Base-by-base conservation (phyloP, 345 rosid genomes). In the Euphorbia peplus region DNA sequence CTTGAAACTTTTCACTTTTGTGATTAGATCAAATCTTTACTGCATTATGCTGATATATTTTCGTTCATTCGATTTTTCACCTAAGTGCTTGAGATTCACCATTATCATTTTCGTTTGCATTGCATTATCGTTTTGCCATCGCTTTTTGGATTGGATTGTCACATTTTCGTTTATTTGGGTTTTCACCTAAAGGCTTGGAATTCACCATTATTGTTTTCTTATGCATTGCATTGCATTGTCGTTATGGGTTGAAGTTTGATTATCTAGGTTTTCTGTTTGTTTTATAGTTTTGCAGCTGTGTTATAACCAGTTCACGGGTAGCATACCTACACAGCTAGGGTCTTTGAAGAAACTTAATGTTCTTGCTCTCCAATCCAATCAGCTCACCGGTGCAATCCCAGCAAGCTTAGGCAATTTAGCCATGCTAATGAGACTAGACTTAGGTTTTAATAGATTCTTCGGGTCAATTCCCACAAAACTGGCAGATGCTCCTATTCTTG, bases 311-410 rank as follows among this genome's bases (percentile, higher is more conserved):
- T 76, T 95, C 75, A 81, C 76, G 63, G 99, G 96, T 28, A 81
- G 92, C 65, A 79, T 95, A 65, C 99, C 99, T 0, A 83, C 84
- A 8, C 89, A 88, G 82, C 73, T 95, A 62, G 89, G 97, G 8
- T 88, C 96, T 14, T 12, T 92, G 15, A 79, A 76, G 71, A 88
- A 79, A 83, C 87, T 95, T 8, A 80, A 51, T 63, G 97, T 90
- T 42, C 90, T 95, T 35, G 91, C 98, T 66, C 73, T 95, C 67
- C 97, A 95, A 69, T 86, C 80, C 66, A 95, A 95, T 81, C 76
- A 63, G 60, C 80, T 95, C 28, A 83, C 91, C 12, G 99, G 99
- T 55, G 99, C 98, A 14, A 87, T 95, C 60, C 99, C 99, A 29
- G 97, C 99, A 0, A 90, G 93, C 83, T 81, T 95, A 76, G 99